These are phyloP conservation scores for Skeletonema grethae DNA, from an alignment of 108 stramenopile genomes.

Conservation along the genomic window DNA sequence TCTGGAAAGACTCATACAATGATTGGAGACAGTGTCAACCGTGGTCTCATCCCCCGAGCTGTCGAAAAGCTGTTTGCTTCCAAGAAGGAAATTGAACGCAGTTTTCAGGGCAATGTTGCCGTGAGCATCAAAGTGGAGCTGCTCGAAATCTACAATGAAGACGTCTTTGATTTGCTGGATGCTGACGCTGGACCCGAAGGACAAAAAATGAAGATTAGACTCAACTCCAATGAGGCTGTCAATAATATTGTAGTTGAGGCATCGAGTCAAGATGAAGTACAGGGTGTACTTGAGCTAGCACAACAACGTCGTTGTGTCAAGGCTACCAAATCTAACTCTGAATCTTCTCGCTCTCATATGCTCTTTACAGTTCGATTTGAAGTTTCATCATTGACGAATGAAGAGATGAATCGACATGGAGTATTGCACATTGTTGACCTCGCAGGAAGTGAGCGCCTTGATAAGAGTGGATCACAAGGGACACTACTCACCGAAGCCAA, in stretches of 20 bases:
- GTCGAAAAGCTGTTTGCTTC: conserved; percentile 83
- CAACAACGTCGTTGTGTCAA: conserved; percentile 77
- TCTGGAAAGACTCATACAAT: conserved; percentile 96
- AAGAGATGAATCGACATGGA: conserved; percentile 55
- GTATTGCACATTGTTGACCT: conserved; percentile 86
- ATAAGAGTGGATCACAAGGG: conserved; percentile 81
- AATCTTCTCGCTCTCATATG: conserved; percentile 83
- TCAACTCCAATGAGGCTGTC: conserved; percentile 68
- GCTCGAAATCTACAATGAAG: conserved; percentile 98
- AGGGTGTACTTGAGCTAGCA: conserved; percentile 58
- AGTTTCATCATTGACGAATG: conserved; percentile 44
- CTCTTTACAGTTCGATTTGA: conserved; percentile 83
- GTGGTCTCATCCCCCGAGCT: conserved; percentile 72
- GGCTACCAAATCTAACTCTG: conserved; percentile 85
- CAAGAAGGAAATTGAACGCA: conserved; percentile 58
- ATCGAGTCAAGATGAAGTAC: conserved; percentile 53
- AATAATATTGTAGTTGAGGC: conserved; percentile 61
- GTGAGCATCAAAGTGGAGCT: conserved; percentile 85
- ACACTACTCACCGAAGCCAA: conserved; percentile 82
- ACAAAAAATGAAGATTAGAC: conserved; percentile 54
- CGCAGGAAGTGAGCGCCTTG: conserved; percentile 92
- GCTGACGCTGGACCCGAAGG: conserved; percentile 48
- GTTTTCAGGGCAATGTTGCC: conserved; percentile 45
- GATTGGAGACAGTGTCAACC: conserved; percentile 68
- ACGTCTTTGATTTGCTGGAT: conserved; percentile 88